Conservation (phyloP, 495 filamentous ascomycete species). For the Penicillium egyptiacum region DNA sequence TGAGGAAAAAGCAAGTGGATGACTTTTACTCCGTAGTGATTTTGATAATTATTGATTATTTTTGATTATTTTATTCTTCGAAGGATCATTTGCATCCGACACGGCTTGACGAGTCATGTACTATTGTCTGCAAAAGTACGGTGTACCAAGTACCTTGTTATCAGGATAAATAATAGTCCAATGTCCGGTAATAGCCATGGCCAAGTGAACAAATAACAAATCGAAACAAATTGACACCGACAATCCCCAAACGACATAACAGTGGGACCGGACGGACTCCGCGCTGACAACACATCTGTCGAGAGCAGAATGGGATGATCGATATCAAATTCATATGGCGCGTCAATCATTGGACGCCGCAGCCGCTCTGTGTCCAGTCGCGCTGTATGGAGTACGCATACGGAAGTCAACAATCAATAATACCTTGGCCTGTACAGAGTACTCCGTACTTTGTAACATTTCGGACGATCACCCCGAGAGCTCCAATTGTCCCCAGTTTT, state of each 20-base stretch:
- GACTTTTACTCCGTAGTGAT: background rate
- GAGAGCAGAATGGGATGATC: constrained; percentile 19
- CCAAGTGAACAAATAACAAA: too few species aligned
- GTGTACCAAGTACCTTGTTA: background rate
- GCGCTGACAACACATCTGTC: constrained; percentile 4
- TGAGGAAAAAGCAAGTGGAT: constrained; percentile 10
- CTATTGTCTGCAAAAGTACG: too few species aligned
- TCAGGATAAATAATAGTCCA: background rate
- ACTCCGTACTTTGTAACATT: constrained; percentile 11
- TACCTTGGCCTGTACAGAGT: background rate
- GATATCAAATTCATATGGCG: constrained; percentile 28
- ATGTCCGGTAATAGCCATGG: too few species aligned
- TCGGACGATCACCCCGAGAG: constrained; percentile 24
- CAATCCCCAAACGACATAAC: constrained; percentile 11
- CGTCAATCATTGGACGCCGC: constrained; percentile 31
- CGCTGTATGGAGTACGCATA: constrained; percentile 17
- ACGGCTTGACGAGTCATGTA: background rate
- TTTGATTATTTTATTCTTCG: background rate
- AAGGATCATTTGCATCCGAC: background rate
- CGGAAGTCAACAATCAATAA: background rate
- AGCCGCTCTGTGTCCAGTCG: constrained; percentile 25
- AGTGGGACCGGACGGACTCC: constrained; percentile 14
- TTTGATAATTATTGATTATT: background rate
- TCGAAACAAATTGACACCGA: background rate
- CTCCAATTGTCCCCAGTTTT: constrained; percentile 27